Conservation (phyloP, 1,284 basidiomycete genomes). For the Cryptococcus hybrid region DNA sequence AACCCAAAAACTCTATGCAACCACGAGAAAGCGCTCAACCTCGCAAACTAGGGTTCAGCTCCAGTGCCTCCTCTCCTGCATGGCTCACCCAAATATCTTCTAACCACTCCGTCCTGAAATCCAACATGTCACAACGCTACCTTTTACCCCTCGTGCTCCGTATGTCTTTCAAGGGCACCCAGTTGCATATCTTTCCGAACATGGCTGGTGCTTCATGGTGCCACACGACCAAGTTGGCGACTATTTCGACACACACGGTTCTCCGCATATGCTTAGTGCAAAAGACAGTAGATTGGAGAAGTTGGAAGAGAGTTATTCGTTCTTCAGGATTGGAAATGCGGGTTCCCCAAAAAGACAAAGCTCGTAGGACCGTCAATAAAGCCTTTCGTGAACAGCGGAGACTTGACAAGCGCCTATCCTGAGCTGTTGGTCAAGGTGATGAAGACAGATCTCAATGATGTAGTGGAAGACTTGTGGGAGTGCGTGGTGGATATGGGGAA, state of each 20-base stretch:
- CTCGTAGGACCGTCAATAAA: conserved; percentile 18
- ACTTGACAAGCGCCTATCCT: conserved; percentile 27
- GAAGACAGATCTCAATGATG: conserved; percentile 1
- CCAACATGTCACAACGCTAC: conserved; percentile 20
- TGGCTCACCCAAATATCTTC: conserved; percentile 25
- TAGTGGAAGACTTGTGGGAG: conserved; percentile 12
- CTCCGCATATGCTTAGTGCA: conserved; percentile 25
- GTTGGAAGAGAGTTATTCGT: conserved; percentile 22
- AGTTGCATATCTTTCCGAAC: conserved; percentile 38
- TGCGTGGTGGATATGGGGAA: conserved; percentile 18
- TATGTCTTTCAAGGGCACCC: conserved; percentile 45
- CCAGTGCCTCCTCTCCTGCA: no score
- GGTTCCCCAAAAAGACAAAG: conserved; percentile 17
- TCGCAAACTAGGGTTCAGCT: no score
- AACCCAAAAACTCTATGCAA: no score
- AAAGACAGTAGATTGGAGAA: conserved; percentile 21
- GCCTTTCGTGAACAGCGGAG: conserved; percentile 19
- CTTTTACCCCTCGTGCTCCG: conserved; percentile 46
- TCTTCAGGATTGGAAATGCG: conserved; percentile 31
- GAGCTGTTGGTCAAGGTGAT: conserved; percentile 15
- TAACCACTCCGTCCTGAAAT: conserved; percentile 15
- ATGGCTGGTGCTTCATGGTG: conserved; percentile 49
- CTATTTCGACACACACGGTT: conserved; percentile 29
- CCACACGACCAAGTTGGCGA: conserved; percentile 25
- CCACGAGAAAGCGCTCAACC: no score